Evolutionary conservation across 371 early-diverging fungal genomes (phyloP), one percentile per base, ranked within the genome.

Genomic region (Mucor circinelloides): DNA sequence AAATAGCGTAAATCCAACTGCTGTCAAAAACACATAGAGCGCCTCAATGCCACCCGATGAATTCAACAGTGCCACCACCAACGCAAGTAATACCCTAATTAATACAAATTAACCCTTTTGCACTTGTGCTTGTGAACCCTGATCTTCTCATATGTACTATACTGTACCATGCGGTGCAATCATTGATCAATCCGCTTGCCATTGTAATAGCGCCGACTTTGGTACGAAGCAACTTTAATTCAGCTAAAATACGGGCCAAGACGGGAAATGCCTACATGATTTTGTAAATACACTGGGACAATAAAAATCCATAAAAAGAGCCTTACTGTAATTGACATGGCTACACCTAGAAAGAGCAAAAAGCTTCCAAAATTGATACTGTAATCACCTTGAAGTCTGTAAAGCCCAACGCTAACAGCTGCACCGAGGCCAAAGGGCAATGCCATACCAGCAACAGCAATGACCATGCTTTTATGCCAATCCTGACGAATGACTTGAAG

Each of bases 171-270:
- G 96, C 93, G 36, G 89, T 84, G 52, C 90, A 90, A 69, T 97
- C 98, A 75, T 95, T 95, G 25, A 94, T 84, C 12, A 95, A 89
- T 1, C 95, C 96, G 17, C 94, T 91, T 21, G 94, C 88, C 75
- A 97, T 88, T 7, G 95, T 89, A 31, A 91, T 77, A 27, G 87
- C 83, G 3, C 96, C 98, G 5, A 95, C 93, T 27, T 76, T 76
- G 19, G 96, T 95, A 12, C 86, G 79, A 52, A 96, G 73, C 38
- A 97, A 73, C 64, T 93, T 92, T 32, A 90, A 83, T 73, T 96
- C 96, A 0, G 94, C 91, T 60, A 97, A 79, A 57, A 97, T 95
- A 65, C 98, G 91, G 0, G 95, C 98, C 30, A 97, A 85, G 6
- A 96, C 95, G 0, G 95, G 97, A 69, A 95, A 95, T 0, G 97